phyloP scores from a whole-genome alignment of 148 eudicot species.

The Pharnaceum exiguum region DNA sequence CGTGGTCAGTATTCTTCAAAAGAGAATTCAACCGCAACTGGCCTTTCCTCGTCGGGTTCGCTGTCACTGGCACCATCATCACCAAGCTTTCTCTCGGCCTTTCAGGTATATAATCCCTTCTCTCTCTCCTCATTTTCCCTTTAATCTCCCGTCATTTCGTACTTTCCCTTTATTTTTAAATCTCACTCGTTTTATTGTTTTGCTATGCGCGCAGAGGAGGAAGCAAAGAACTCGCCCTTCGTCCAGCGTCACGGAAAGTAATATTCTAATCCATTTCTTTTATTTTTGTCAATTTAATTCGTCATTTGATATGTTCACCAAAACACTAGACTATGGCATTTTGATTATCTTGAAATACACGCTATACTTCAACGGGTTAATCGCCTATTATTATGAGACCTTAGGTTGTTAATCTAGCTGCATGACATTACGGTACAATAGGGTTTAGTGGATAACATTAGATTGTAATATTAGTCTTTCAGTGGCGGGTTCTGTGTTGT shows the following conservation, averaged over 20 bases:
- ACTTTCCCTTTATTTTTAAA: neutral
- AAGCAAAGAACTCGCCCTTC: conserved; percentile 67
- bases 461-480: too few species aligned
- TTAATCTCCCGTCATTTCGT: neutral
- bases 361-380: too few species aligned
- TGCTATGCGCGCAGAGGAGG: conserved; percentile 60
- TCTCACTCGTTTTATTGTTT: neutral
- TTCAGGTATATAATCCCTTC: conserved; percentile 10
- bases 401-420: too few species aligned
- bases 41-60: conserved; percentile 57
- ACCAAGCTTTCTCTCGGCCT: conserved; percentile 24
- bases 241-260: conserved; percentile 77
- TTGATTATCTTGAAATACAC: neutral
- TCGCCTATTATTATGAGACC: too few species aligned
- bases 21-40: conserved; percentile 65
- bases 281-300: neutral
- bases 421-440: too few species aligned
- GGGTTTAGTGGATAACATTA: too few species aligned
- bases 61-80: conserved; percentile 26
- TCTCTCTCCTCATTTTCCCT: neutral
- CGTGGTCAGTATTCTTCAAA: conserved; percentile 69
- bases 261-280: too few species aligned
- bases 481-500: too few species aligned
- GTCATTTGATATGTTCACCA: neutral
- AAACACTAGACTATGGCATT: conserved; percentile 20